phyloP scores from a whole-genome alignment of 2,329 filamentous ascomycete genomes.

The Calonectria pseudoreteaudii region DNA sequence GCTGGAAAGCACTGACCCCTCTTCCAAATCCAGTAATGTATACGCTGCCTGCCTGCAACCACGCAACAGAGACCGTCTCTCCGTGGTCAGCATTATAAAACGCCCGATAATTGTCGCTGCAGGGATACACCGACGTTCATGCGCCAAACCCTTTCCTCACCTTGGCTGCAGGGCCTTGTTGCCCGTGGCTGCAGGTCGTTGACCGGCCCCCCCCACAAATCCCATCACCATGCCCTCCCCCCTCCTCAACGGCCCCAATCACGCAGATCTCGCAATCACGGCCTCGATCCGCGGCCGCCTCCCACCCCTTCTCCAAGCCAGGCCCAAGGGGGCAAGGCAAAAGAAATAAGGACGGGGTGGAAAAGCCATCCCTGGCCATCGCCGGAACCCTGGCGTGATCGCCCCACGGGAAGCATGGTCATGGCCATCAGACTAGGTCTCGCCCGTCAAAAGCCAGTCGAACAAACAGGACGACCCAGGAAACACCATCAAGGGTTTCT shows the following conservation, averaged over 20 bases:
- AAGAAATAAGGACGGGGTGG: conserved; percentile 4
- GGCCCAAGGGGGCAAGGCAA: not conserved
- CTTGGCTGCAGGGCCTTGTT: conserved; percentile 18
- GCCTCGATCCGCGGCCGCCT: conserved; percentile 24
- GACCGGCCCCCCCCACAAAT: conserved; percentile 16
- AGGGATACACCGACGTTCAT: conserved; percentile 27
- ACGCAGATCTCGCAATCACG: conserved; percentile 31
- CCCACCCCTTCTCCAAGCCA: conserved; percentile 4
- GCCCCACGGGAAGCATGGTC: conserved; percentile 24
- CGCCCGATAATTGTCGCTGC: conserved; percentile 25
- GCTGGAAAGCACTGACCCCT: conserved; percentile 3
- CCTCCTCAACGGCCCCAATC: conserved; percentile 18
- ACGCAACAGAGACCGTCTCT: conserved; percentile 1
- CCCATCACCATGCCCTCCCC: conserved; percentile 13
- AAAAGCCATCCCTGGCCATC: conserved; percentile 10
- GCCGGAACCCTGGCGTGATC: conserved; percentile 27
- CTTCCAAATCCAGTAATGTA: conserved; percentile 6
- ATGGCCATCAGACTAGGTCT: conserved; percentile 11
- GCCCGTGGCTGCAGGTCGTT: conserved; percentile 14
- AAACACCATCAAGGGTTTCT: not conserved
- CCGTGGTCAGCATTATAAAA: conserved; percentile 13
- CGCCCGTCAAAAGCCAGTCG: not conserved
- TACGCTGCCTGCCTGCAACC: conserved; percentile 2
- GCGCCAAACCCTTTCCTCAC: conserved; percentile 34
- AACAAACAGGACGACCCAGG: not conserved